Percentiles rank a stretch among this genome's conserved stretches.
Evolutionary conservation across 164 flowering plant species (phyloP).

Genomic region (Vitis rotundifolia): DNA sequence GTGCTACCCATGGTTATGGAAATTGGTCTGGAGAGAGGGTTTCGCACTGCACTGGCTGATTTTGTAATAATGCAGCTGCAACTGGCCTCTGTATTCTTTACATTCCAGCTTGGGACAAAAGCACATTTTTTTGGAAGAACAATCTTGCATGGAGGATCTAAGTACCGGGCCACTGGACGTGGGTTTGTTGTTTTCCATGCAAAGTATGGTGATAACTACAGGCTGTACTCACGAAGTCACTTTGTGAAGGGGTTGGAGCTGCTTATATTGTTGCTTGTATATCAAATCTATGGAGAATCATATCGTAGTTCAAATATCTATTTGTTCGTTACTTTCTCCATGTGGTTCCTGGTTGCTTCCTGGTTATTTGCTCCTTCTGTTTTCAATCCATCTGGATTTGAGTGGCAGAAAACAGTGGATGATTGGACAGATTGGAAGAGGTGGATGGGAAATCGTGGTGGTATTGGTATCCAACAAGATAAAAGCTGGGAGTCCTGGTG

Average conservation of each 20-base stretch:
- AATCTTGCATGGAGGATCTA: conserved; percentile 95
- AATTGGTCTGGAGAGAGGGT: conserved; percentile 92
- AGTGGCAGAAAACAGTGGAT: conserved; percentile 98
- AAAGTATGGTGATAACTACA: conserved; percentile 87
- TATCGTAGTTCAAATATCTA: conserved; percentile 74
- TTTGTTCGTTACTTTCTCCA: conserved; percentile 79
- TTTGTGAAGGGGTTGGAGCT: conserved; percentile 94
- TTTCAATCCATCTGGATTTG: conserved; percentile 98
- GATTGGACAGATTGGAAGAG: conserved; percentile 99
- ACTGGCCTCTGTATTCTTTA: conserved; percentile 94
- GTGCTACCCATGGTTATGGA: conserved; percentile 99
- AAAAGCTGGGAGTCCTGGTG: conserved; percentile 99
- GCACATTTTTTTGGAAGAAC: conserved; percentile 94
- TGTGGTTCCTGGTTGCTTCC: conserved; percentile 95
- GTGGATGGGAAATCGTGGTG: conserved; percentile 99
- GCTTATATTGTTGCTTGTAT: conserved; percentile 63
- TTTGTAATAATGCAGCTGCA: conserved; percentile 94
- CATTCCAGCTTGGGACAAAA: conserved; percentile 97
- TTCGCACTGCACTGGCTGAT: conserved; percentile 86
- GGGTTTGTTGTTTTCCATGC: conserved; percentile 98
- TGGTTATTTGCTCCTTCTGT: conserved; percentile 97
- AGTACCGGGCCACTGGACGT: conserved; percentile 91
- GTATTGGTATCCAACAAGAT: conserved; percentile 78
- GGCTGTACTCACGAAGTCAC: conserved; percentile 92
- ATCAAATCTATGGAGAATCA: conserved; percentile 72